Evolutionary conservation across 1,284 basidiomycete species (phyloP).

Genomic region (Tausonia pullulans): DNA sequence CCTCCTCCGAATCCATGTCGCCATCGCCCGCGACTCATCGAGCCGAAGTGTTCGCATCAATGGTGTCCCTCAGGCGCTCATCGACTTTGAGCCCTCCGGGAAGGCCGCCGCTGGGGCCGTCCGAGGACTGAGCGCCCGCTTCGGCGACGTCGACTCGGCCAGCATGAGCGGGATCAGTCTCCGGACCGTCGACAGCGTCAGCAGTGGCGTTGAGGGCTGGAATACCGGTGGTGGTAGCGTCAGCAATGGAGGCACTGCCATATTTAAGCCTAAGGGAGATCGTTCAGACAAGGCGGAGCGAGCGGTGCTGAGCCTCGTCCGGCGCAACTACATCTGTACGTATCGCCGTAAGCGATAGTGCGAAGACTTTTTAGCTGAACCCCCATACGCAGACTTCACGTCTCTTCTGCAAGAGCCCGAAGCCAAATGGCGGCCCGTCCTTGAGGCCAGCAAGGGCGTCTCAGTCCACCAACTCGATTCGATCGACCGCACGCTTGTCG

Average conservation of each 20-base stretch:
- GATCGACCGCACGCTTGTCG: slow-evolving; percentile 92
- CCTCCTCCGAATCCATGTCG: slow-evolving; percentile 62
- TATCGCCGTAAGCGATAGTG: background rate
- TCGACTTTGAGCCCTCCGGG: slow-evolving; percentile 22
- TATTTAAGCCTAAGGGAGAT: slow-evolving; percentile 35
- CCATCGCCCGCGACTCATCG: slow-evolving; percentile 50
- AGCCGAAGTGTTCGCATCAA: slow-evolving; percentile 57
- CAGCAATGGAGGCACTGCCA: too few relatives aligned
- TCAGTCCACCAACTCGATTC: slow-evolving; percentile 92
- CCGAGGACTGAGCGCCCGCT: slow-evolving; percentile 19
- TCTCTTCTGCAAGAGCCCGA: slow-evolving; percentile 95
- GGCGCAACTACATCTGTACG: slow-evolving; percentile 79
- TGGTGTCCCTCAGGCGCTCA: slow-evolving; percentile 60
- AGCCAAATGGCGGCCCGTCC: slow-evolving; percentile 82
- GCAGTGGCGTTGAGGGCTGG: slow-evolving; percentile 42
- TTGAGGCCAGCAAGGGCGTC: slow-evolving; percentile 68
- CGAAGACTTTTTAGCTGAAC: too few relatives aligned
- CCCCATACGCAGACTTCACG: slow-evolving; percentile 54
- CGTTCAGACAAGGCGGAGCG: slow-evolving; percentile 43
- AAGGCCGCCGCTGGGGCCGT: slow-evolving; percentile 17
- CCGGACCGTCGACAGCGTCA: slow-evolving; percentile 16
- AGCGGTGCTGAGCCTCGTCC: slow-evolving; percentile 73
- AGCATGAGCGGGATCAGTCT: slow-evolving; percentile 30
- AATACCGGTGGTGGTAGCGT: too few relatives aligned
- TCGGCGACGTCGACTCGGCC: slow-evolving; percentile 21